These are phyloP conservation scores for Acanthamoeba royreba DNA, from an alignment of 208 protist genomes.

Conservation along the genomic window DNA sequence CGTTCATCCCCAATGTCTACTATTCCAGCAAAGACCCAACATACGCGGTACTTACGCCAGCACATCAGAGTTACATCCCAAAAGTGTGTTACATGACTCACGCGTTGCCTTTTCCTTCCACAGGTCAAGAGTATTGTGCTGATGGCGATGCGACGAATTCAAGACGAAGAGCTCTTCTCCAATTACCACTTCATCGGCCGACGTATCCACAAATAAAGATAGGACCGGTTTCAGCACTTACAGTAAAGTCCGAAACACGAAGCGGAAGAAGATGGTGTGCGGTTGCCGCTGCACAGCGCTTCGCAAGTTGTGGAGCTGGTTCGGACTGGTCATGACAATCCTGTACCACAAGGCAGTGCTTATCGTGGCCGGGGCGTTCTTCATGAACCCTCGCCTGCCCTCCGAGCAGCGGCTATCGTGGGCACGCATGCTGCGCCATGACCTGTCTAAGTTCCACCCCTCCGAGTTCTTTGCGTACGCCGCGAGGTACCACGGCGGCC, in stretches of 20 bases:
- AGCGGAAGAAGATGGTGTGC: not conserved
- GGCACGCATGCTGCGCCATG: not conserved
- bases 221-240: no score
- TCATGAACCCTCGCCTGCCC: not conserved
- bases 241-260: not conserved
- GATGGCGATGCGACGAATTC: not conserved
- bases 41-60: not conserved
- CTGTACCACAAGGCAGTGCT: not conserved
- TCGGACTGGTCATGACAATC: not conserved
- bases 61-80: no score
- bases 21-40: not conserved
- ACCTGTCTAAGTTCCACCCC: constrained; percentile 22
- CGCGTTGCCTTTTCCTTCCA: no score
- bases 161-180: not conserved
- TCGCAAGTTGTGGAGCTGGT: not conserved
- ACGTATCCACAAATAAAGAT: no score
- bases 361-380: not conserved
- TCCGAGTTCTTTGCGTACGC: not conserved
- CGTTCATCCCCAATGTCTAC: not conserved
- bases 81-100: no score
- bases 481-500: not conserved
- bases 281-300: no score
- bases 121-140: constrained; percentile 34
- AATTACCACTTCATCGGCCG: constrained; percentile 16
- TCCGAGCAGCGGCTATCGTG: not conserved